Base-by-base conservation (phyloP, 2,329 filamentous ascomycete genomes). In the Neofusicoccum kwambonambiense region DNA sequence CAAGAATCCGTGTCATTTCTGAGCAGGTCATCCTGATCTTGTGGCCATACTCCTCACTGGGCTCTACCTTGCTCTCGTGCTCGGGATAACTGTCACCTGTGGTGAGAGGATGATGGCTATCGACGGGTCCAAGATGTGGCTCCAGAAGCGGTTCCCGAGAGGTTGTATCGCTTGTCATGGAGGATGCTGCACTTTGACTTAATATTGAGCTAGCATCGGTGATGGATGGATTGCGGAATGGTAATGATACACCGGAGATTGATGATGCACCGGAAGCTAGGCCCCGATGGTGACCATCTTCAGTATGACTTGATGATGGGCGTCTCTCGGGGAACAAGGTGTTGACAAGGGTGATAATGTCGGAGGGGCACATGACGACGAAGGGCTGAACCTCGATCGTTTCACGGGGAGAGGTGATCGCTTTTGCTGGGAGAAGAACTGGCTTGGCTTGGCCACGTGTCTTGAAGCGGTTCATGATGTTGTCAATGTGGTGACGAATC, bases 321-420 rank as follows among this genome's bases (percentile, higher is more conserved):
- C 89, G 82, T 62, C 85, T 84, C 71, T 92, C 89, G 0, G 93
- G 93, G 72, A 93, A 96, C 13, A 97, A 84, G 11, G 90, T 89
- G 75, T 95, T 92, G 68, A 96, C 86, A 70, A 96, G 79, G 2
- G 91, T 93, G 41, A 90, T 82, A 69, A 96, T 81, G 75, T 97
- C 93, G 45, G 90, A 86, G 41, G 91, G 87, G 72, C 90, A 91
- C 69, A 97, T 79, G 39, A 94, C 90, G 71, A 96, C 81, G 73
- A 92, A 95, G 37, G 89, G 90, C 72, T 90, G 90, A 9, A 92
- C 89, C 75, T 92, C 90, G 19, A 85, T 85, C n/a, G 90, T 92
- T 76, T 93, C 90, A 67, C 89, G 82, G 11, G 91, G 80, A 3
- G 89, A 91, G 5, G 88, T 89, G 67, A 91, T 88, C 62, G 88